These are phyloP conservation scores for Penicillium sp. DNA, from an alignment of 2,329 filamentous ascomycete species.

Conservation along the genomic window DNA sequence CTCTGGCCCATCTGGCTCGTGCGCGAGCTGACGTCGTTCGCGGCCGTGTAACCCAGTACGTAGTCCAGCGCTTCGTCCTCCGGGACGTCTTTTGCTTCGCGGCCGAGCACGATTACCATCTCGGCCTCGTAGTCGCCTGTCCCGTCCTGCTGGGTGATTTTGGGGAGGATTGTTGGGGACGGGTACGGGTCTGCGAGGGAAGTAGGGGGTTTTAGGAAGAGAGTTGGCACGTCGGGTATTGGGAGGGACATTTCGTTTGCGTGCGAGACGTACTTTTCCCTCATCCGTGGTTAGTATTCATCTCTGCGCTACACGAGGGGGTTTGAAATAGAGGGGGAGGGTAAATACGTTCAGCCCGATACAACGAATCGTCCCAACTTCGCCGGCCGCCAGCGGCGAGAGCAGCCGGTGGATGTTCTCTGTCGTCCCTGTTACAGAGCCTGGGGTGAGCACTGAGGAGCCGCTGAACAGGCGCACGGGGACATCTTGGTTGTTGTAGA, in stretches of 20 bases:
- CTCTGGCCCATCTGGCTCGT: slow-evolving; percentile 59
- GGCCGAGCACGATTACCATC: slow-evolving; percentile 62
- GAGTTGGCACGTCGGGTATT: slow-evolving; percentile 59
- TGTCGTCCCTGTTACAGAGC: slow-evolving; percentile 52
- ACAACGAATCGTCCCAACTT: slow-evolving; percentile 63
- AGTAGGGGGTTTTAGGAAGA: slow-evolving; percentile 64
- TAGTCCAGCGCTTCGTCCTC: slow-evolving; percentile 63
- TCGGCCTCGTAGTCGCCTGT: slow-evolving; percentile 66
- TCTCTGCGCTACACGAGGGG: no score
- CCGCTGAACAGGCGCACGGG: slow-evolving; percentile 63
- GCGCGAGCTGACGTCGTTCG: slow-evolving; percentile 68
- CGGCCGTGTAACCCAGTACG: slow-evolving; percentile 66
- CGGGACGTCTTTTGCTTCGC: slow-evolving; percentile 58
- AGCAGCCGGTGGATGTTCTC: slow-evolving; percentile 50
- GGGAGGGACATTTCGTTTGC: slow-evolving; percentile 58
- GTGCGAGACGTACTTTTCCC: slow-evolving; percentile 52
- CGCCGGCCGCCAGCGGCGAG: slow-evolving; percentile 54
- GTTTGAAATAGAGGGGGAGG: background rate
- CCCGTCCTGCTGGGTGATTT: slow-evolving; percentile 57
- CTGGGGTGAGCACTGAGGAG: slow-evolving; percentile 61
- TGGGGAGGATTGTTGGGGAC: slow-evolving; percentile 58
- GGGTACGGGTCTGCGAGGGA: slow-evolving; percentile 60
- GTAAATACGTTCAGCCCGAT: slow-evolving; percentile 60
- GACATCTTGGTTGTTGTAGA: slow-evolving; percentile 62
- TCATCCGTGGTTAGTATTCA: background rate